phyloP scores from a whole-genome alignment of 176 grass and related monocot genomes.

The Cenchrus americanus region DNA sequence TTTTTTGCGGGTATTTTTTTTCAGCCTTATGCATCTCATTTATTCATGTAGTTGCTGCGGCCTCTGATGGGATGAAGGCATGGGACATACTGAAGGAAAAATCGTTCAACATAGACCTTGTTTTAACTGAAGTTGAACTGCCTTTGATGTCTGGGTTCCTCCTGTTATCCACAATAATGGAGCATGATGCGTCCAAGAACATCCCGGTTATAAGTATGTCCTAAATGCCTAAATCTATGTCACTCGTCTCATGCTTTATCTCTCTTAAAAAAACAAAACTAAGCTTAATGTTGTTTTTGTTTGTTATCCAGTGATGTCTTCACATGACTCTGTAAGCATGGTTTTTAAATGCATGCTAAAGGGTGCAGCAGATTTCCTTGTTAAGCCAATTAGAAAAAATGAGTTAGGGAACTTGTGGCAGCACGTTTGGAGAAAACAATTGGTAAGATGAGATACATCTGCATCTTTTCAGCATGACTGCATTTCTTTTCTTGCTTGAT shows the following conservation, averaged over 20 bases:
- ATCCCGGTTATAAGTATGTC: constrained; percentile 97
- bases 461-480: constrained; percentile 21
- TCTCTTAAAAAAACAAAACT: background rate
- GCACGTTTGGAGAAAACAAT: constrained; percentile 97
- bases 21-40: constrained; percentile 13
- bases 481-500: background rate
- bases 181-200: constrained; percentile 85
- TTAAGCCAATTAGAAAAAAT: constrained; percentile 96
- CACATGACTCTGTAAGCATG: constrained; percentile 89
- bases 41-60: constrained; percentile 57
- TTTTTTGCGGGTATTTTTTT: background rate
- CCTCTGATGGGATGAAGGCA: constrained; percentile 83
- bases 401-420: constrained; percentile 96
- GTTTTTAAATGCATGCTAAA: constrained; percentile 99
- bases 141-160: constrained; percentile 90
- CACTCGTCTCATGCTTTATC: background rate
- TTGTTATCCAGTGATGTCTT: constrained; percentile 93
- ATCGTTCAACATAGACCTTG: constrained; percentile 86
- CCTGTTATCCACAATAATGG: constrained; percentile 92
- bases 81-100: constrained; percentile 89
- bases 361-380: constrained; percentile 95
- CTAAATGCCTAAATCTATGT: background rate
- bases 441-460: constrained; percentile 55
- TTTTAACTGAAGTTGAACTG: constrained; percentile 94
- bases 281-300: background rate